These are phyloP conservation scores for Triticum timopheevii DNA, from an alignment of 176 grass and related monocot genomes.

Conservation along the genomic window DNA sequence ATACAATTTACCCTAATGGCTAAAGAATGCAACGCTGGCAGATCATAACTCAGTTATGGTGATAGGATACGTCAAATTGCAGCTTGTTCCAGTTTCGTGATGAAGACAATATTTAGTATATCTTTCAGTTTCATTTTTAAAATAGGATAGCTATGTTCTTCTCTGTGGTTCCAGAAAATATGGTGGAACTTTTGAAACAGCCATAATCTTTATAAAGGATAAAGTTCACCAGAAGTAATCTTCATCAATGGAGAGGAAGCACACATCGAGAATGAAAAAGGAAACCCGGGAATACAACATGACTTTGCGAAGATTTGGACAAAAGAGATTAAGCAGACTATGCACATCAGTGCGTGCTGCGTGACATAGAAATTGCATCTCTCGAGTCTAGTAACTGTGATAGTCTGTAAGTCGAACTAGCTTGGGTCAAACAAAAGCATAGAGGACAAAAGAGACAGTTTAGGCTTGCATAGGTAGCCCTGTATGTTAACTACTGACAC, in stretches of 20 bases:
- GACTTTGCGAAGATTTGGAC: neutral
- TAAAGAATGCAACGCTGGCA: neutral
- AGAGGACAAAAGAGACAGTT: neutral
- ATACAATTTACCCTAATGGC: neutral
- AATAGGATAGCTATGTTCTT: neutral
- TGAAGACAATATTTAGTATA: neutral
- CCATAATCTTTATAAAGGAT: neutral
- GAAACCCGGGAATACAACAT: neutral
- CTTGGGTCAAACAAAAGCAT: neutral
- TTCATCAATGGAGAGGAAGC: neutral
- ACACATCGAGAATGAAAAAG: neutral
- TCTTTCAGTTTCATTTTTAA: neutral
- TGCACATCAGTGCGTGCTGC: neutral
- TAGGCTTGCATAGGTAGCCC: neutral
- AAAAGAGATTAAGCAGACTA: constrained; percentile 7
- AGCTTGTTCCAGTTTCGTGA: neutral
- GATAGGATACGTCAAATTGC: neutral
- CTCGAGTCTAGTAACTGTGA: neutral
- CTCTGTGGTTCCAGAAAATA: neutral
- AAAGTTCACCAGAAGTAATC: neutral
- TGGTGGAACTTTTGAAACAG: neutral
- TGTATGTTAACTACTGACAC: neutral
- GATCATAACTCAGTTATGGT: neutral
- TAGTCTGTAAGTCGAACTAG: neutral
- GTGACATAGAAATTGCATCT: neutral